Evolutionary conservation across 2,329 filamentous ascomycete species (phyloP).

Genomic region (Penicillium sclerotiorum): DNA sequence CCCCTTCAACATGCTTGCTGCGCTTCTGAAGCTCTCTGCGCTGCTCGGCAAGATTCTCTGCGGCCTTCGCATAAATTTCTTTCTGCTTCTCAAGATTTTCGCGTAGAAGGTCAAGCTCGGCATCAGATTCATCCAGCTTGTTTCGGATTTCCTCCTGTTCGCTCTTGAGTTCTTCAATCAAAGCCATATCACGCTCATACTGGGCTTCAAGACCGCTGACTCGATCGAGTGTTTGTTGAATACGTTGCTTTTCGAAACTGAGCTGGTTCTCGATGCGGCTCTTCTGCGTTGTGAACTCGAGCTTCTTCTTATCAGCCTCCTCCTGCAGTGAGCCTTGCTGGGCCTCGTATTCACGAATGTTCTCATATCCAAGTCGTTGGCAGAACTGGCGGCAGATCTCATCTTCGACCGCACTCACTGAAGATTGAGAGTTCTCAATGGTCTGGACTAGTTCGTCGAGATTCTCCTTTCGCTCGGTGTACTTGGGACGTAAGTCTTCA

Average conservation of each 20-base stretch:
- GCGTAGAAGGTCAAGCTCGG: slow-evolving; percentile 74
- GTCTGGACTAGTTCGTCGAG: slow-evolving; percentile 64
- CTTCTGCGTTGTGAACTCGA: slow-evolving; percentile 80
- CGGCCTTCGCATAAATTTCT: slow-evolving; percentile 68
- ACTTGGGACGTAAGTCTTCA: slow-evolving; percentile 75
- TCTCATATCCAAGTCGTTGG: slow-evolving; percentile 77
- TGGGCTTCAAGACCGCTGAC: slow-evolving; percentile 69
- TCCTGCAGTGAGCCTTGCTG: slow-evolving; percentile 92
- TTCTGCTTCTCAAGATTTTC: slow-evolving; percentile 72
- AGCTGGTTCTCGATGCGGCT: slow-evolving; percentile 64
- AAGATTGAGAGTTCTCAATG: slow-evolving; percentile 60
- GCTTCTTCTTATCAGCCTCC: slow-evolving; percentile 82
- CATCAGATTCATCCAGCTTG: slow-evolving; percentile 70
- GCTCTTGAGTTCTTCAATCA: slow-evolving; percentile 69
- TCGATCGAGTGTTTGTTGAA: slow-evolving; percentile 70
- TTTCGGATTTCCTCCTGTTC: slow-evolving; percentile 76
- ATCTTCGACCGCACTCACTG: slow-evolving; percentile 82
- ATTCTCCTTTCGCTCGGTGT: slow-evolving; percentile 69
- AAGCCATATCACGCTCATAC: slow-evolving; percentile 65
- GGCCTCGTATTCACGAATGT: slow-evolving; percentile 90
- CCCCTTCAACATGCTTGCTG: slow-evolving; percentile 78
- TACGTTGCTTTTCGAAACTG: slow-evolving; percentile 68
- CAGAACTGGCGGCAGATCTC: slow-evolving; percentile 86
- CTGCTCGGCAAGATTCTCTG: slow-evolving; percentile 74
- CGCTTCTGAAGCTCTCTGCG: slow-evolving; percentile 80